Evolutionary conservation across 768 basidiomycete genomes (phyloP), one percentile per base, ranked within the genome.

Genomic region (Pholiota microspora): DNA sequence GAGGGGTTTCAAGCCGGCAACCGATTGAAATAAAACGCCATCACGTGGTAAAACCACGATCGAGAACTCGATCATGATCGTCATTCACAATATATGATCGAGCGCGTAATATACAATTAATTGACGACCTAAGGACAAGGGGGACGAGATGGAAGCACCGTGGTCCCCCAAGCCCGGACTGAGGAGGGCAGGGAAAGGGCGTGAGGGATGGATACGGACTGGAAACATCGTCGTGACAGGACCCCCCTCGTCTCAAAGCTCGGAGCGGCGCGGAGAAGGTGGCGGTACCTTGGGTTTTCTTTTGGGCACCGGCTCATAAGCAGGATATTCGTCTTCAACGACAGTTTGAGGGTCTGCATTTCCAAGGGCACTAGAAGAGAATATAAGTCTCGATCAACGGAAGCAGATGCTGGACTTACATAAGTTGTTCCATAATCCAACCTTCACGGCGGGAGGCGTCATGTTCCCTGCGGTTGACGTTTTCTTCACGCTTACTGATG

Each of bases 161-260:
- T 82, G 79, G 83, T 86, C 87, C 88, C 89, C 89, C 87, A 83
- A 89, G 86, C 88, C 88, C 88, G 81, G 86, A 86, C 85, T 86
- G 89, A 86, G 87, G 88, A 77, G 75, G 72, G 73, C 73, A 59
- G 62, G 64, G 63, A 71, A 71, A 64, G 71, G 71, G 71, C 69
- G 71, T 66, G 73, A 74, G 73, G 77, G 81, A 78, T 73, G 66
- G 72, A 82, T 83, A 89, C 87, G 81, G 82, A 89, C 83, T 82
- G 73, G 83, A 82, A 77, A 77, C 71, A 76, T 75, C 73, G 71
- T 61, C 69, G 51, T 51, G 58, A 62, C 72, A 75, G n/a, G 71
- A 73, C 83, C 90, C 83, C 89, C 90, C 88, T 92, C 90, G 89
- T 90, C 90, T 91, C 86, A 92, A 81, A 91, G 86, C 86, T 90